Base-by-base conservation (phyloP, 768 basidiomycete species). In the Tylopilus balloui region DNA sequence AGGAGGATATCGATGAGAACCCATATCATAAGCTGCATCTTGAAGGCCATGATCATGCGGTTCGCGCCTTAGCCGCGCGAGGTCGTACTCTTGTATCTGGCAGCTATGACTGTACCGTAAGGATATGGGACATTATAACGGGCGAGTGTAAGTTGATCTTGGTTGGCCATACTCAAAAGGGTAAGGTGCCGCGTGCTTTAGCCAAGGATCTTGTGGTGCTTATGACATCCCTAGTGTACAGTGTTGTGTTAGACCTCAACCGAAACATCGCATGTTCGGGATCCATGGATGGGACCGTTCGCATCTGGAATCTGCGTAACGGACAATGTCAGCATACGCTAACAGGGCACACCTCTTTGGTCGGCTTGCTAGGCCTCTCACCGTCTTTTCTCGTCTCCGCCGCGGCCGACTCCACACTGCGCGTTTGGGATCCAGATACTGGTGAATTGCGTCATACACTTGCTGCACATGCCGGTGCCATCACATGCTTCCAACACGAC, bases 401-500 rank as follows among this genome's bases (percentile, higher is more conserved):
- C 4, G 95, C 96, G 0, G 95, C 95, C 17, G 95, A 99, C 65
- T 92, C 92, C 19, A 95, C 93, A 0, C 73, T 99, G 8, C 84
- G 94, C 8, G 80, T 98, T 35, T 98, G 95, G 95, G 87, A 98
- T 61, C 89, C 93, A 2, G 81, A 85, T 31, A 81, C 81, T 1
- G 91, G 92, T 47, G 83, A 84, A 50, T 75, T 90, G 25, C 81
- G 79, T 32, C 86, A 93, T 56, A 84, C 86, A 0, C 79, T 99
- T 25, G 84, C 86, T 4, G 92, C 90, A 1, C 95, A 98, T 66
- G 88, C 87, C 6, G 95, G 94, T 19, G 93, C 95, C n/a, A 98
- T 99, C 57, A 98, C 96, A 15, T 99, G 95, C 71, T 97, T 98
- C 77, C 92, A 95, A 68, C 93, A 96, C 57, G 95, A 98, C 66